Evolutionary conservation across 2,329 filamentous ascomycete species (phyloP), one percentile per base, ranked within the genome.

Genomic region (Aspergillus sp.): DNA sequence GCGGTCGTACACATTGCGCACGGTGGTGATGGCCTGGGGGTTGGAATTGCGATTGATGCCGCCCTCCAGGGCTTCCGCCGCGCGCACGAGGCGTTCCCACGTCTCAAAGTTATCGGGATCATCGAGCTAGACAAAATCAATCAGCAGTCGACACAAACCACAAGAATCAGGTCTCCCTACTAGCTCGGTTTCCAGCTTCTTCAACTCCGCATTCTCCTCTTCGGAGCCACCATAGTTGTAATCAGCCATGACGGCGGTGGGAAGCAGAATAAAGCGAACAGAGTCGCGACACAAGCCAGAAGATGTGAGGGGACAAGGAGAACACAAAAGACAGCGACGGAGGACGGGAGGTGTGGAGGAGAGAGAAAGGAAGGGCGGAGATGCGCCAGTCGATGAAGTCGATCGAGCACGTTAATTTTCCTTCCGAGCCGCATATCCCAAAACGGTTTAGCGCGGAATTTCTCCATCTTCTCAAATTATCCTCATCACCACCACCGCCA

Each of bases 31-130:
- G 23, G 94, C 90, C 67, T 95, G 89, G 1, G 94, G 92, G 69
- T 89, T 97, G 40, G 94, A 97, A 76, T 99, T 99, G 64, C 94
- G 88, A 71, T 95, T 97, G 58, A 99, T 83, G 52, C 93, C 94
- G 56, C 92, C 93, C 68, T 99, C 94, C 58, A 96, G 86, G 47
- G 81, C 80, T 71, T 97, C 91, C 60, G 88, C 89, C 46, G 87
- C 86, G 64, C 86, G 86, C 61, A 97, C 86, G 52, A 97, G 84
- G 72, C 91, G 93, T 74, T 97, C 93, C 94, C 94, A 99, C 56
- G 84, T 83, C 64, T 97, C 93, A 66, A 96, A 97, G 68, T 90
- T 92, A 72, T 99, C 94, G 11, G 90, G 83, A 61, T 96, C 89
- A 53, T 81, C 80, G 48, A 77, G 62, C 84, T 87, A 62, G 34